Base-by-base conservation (phyloP, 179 eudicot genomes). In the Spinacia oleracea region DNA sequence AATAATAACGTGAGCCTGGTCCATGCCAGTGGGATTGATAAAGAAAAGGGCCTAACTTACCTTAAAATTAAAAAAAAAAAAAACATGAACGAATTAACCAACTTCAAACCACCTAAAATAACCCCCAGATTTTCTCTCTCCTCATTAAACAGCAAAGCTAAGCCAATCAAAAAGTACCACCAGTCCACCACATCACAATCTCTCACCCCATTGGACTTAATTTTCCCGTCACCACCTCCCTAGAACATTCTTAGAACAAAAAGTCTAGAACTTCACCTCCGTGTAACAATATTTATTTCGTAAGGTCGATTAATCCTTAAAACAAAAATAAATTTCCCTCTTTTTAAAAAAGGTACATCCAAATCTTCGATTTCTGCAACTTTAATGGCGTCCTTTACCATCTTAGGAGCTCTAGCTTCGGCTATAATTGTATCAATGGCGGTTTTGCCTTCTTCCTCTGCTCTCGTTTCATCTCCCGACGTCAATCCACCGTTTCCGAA, bases 161-260 rank as follows among this genome's bases (percentile, higher is more conserved):
- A 23, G 12, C 78, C 85, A 84, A 84, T 79, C 34, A 77, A 1
- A 50, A 34, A 56, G 3, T 43, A 23, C 32, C 20, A 1, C 0
- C 74, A 31, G 69, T 31, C 32, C 20, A 1, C 0, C 74, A 31
- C 69, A 84, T 78, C 77, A 78, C 32, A 29, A 16, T 27, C 85
- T 85, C 79, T 9, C 65, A 16, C 8, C 81, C 70, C 70, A 90
- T 90, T 90, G 90, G 93, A 23, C 62, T 3, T 1, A 0, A 21
- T 9, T 1, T 83, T 90, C 89, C 86, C 89, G 82, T 89, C 94
- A 89, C 23, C 94, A 89, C 23, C 84, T 59, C 12, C 77, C 81
- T 9, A 78, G 79, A 77, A 82, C 56, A 27, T 60, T 76, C 84
- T 53, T n/a, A 59, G 12, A 18, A 2, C 2, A 7, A 71, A 9